Evolutionary conservation across 768 basidiomycete species (phyloP), one percentile per base, ranked within the genome.

Genomic region (Favolaschia claudopus): DNA sequence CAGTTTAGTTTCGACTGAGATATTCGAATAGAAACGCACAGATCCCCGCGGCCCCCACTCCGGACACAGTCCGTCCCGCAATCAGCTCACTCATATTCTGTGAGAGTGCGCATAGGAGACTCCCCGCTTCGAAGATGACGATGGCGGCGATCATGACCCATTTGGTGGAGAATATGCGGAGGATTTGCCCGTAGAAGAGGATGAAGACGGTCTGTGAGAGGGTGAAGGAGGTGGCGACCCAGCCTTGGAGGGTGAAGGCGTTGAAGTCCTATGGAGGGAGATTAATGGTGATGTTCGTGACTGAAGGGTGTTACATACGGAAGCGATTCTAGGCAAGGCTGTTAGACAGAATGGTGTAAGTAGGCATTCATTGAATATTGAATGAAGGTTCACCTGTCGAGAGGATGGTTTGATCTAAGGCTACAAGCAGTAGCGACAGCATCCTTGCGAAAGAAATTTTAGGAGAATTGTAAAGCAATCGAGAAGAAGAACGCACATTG

Each of bases 81-180:
- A 77, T 76, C 27, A 77, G 48, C 17, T 67, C 46, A 45, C 68
- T 59, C 31, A 74, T 59, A 50, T 54, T 66, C 7, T 55, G 61
- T 24, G 66, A 61, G 22, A 72, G 69, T 29, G 75, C 80, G 64
- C 78, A 80, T 37, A 79, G 61, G 17, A 76, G 60, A 2, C 72
- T 75, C 6, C 82, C 81, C 25, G 79, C 57, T 56, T 82, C 81
- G 62, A 81, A 82, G 58, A 81, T 58, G 49, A 51, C 33, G 19
- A 51, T 51, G 13, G 49, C 8, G 31, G 36, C 36, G 17, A 51
- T 13, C 19, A 62, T 58, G 15, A 73, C 68, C 51, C 54, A 67
- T 56, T 77, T 77, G 14, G 71, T 70, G 5, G 72, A 64, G 36
- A 62, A 67, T 54, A 77, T 66, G 22, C 64, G 67, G 7, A 74